A percentile compares a stretch with the other conserved stretches of the same genome.
These are phyloP conservation scores for Coemansia sp. DNA, from an alignment of 192 early-diverging fungal genomes.

Conservation along the genomic window DNA sequence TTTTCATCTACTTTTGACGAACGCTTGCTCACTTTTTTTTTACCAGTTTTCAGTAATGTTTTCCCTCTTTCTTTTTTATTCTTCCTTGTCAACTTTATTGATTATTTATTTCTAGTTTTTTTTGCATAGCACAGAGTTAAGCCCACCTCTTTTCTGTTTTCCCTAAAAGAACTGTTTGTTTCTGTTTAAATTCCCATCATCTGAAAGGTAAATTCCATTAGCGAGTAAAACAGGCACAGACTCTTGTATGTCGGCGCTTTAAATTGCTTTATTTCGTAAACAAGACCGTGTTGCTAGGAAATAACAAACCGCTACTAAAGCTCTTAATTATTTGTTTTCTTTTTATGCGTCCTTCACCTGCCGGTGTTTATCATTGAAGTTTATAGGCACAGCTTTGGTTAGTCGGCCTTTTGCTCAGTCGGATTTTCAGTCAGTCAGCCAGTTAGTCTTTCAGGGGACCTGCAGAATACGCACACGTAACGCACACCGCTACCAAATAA, in stretches of 20 bases:
- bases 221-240: not conserved
- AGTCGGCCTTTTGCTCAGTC: too few relatives aligned
- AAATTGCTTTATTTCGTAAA: not conserved
- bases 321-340: too few relatives aligned
- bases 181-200: conserved; percentile 7
- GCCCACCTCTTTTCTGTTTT: not conserved
- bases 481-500: not conserved
- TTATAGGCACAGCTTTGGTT: not conserved
- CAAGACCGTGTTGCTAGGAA: too few relatives aligned
- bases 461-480: not conserved
- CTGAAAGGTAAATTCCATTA: conserved; percentile 4
- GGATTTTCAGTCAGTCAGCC: not conserved
- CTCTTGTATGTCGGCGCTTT: not conserved
- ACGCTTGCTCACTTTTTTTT: not conserved
- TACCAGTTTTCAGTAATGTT: not conserved
- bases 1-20: not conserved
- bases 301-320: too few relatives aligned
- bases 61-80: not conserved
- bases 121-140: not conserved
- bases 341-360: not conserved
- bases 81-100: not conserved
- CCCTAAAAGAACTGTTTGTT: not conserved
- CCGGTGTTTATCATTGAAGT: not conserved
- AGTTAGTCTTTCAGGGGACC: not conserved
- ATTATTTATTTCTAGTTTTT: not conserved